Base-by-base conservation (phyloP, 108 stramenopile genomes). In the Nitzschia putrida region DNA sequence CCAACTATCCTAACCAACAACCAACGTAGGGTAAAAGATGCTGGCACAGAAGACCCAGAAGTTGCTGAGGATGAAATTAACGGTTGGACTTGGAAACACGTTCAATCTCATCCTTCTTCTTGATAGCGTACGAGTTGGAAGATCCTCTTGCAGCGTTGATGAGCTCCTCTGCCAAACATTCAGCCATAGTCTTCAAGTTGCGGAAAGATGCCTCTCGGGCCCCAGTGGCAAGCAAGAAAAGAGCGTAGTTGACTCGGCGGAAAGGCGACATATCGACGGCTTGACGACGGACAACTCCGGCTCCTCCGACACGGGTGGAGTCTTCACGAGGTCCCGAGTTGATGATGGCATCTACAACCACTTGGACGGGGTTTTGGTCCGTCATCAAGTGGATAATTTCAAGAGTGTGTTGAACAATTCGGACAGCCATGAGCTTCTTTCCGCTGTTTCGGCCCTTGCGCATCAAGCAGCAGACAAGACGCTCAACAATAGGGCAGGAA, bases 101-200 rank as follows among this genome's bases (percentile, higher is more conserved):
- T 92, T 99, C 98, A 75, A 99, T 97, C 83, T 99, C 99, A 82
- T 99, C 99, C 96, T 99, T 99, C 89, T 99, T 99, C 97, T 99
- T 99, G 92, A 99, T 99, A 72, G 99, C 99, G 76, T 98, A 98
- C 38, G 89, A 93, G 97, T 99, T 99, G 78, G 96, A 97, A 55
- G 96, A 97, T 61, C 99, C 97, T 73, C 97, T 87, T 23, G 99
- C 97, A 40, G 98, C 98, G 79, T 99, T 99, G 88, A 99, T 98
- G 75, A 99, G 85, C 83, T 99, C 99, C 69, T 99, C 99, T 34
- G 98, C 99, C 73, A 99, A 83, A 78, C 98, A 99, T 90, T 99
- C 98, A 45, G 96, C 92, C 94, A 98, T 96, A 79, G 99, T 97
- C 95, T 99, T 99, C 72, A 99, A 85, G 95, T 98, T 99, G 70